A percentile compares a stretch with the other conserved stretches of the same genome.
Conservation (phyloP, 2,329 filamentous ascomycete species). For the Aaosphaeria pasadenensis region DNA sequence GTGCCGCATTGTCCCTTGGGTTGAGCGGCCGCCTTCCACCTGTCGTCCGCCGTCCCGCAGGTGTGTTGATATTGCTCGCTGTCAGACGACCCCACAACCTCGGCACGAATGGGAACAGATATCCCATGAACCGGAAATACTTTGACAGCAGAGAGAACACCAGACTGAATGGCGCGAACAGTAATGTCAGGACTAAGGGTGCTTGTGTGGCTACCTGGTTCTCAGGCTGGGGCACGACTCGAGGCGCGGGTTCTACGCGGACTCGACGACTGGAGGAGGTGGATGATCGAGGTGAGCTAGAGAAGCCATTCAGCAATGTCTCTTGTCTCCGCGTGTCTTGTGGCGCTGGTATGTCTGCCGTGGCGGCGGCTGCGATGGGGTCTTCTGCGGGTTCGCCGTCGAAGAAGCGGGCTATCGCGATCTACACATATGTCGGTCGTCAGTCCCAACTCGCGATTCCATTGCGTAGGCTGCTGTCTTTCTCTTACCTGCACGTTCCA, state of each 20-base stretch:
- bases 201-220: conserved; percentile 65
- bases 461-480: background rate
- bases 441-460: too few species aligned
- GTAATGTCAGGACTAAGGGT: conserved; percentile 70
- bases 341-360: conserved; percentile 59
- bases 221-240: conserved; percentile 75
- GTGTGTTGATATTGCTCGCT: conserved; percentile 40
- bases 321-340: conserved; percentile 64
- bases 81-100: conserved; percentile 54
- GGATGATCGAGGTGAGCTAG: conserved; percentile 27
- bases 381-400: conserved; percentile 84
- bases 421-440: conserved; percentile 51
- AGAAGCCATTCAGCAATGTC: conserved; percentile 61
- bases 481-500: conserved; percentile 89
- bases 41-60: conserved; percentile 55
- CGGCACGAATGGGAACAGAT: conserved; percentile 78
- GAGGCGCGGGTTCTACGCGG: conserved; percentile 67
- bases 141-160: conserved; percentile 70
- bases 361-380: conserved; percentile 67
- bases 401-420: conserved; percentile 96
- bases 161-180: conserved; percentile 79
- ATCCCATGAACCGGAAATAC: conserved; percentile 69
- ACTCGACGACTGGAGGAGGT: conserved; percentile 31
- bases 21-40: conserved; percentile 72
- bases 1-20: conserved; percentile 80